Conservation (phyloP, 2,329 filamentous ascomycete species). For the Orbilia ellipsospora region DNA sequence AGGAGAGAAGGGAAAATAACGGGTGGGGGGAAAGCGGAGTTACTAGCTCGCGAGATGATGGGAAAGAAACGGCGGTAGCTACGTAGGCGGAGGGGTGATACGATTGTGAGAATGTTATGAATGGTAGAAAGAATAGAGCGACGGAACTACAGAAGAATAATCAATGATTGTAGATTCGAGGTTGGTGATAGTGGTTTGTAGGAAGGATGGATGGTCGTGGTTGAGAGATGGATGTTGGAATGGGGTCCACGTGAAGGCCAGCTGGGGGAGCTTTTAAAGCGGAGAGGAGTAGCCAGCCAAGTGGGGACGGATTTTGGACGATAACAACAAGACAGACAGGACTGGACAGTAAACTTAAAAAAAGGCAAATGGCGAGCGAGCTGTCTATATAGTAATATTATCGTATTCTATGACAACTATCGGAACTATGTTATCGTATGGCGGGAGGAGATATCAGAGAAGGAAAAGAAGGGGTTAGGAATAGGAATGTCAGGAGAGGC, state of each 20-base stretch:
- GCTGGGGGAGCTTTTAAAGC: constrained; percentile 1
- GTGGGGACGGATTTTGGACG: constrained; percentile 18
- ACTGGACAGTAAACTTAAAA: no score
- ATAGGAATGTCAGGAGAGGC: constrained; percentile 3
- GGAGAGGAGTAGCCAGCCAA: background rate
- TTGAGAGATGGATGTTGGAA: constrained; percentile 2
- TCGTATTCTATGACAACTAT: background rate
- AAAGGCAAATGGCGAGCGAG: background rate
- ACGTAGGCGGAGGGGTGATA: background rate
- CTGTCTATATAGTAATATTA: background rate
- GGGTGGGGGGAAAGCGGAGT: background rate
- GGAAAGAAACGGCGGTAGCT: background rate
- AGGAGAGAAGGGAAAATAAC: background rate
- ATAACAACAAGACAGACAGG: background rate
- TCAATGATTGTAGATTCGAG: background rate
- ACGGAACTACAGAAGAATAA: background rate
- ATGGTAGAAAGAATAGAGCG: background rate
- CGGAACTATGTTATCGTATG: no score
- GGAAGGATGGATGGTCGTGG: background rate
- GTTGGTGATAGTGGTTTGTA: background rate
- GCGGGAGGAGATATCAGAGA: background rate
- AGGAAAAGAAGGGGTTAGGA: background rate
- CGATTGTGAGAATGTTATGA: background rate
- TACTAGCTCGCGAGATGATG: background rate
- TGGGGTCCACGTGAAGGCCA: constrained; percentile 41